Evolutionary conservation across 352 stramenopile genomes (phyloP).

Genomic region (Elongisporangium senticosum): DNA sequence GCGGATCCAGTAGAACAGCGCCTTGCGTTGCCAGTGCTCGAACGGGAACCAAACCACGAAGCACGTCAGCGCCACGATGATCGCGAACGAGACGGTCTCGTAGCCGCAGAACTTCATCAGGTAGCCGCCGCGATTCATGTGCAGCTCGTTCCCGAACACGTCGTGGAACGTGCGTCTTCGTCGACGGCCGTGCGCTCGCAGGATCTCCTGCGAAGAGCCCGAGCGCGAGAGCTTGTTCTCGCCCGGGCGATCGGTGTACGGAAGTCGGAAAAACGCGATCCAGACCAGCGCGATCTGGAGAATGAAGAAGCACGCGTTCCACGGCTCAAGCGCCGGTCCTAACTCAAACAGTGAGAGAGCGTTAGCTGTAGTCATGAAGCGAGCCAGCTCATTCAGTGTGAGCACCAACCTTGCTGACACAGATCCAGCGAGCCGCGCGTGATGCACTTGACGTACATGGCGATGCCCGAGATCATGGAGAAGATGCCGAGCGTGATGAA

Average conservation of each 20-base stretch:
- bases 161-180: conserved; percentile 48
- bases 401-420: conserved; percentile 44
- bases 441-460: conserved; percentile 71
- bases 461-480: conserved; percentile 56
- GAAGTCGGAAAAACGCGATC: conserved; percentile 79
- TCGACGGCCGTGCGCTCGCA: neutral
- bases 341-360: neutral
- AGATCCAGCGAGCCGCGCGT: conserved; percentile 45
- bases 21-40: conserved; percentile 70
- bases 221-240: conserved; percentile 50
- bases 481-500: conserved; percentile 85
- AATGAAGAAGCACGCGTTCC: conserved; percentile 78
- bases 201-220: conserved; percentile 25
- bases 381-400: neutral
- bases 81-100: conserved; percentile 73
- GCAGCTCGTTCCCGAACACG: conserved; percentile 76
- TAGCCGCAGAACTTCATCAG: conserved; percentile 85
- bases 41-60: conserved; percentile 67
- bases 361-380: neutral
- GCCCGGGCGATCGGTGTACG: conserved; percentile 66
- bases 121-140: conserved; percentile 76
- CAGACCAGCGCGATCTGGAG: conserved; percentile 81
- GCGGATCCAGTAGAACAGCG: conserved; percentile 85
- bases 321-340: conserved; percentile 56
- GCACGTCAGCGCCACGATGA: conserved; percentile 59